A percentile compares a stretch with the other conserved stretches of the same genome.
Evolutionary conservation across 2,329 filamentous ascomycete species (phyloP).

Genomic region (Trematosphaeria pertusa): DNA sequence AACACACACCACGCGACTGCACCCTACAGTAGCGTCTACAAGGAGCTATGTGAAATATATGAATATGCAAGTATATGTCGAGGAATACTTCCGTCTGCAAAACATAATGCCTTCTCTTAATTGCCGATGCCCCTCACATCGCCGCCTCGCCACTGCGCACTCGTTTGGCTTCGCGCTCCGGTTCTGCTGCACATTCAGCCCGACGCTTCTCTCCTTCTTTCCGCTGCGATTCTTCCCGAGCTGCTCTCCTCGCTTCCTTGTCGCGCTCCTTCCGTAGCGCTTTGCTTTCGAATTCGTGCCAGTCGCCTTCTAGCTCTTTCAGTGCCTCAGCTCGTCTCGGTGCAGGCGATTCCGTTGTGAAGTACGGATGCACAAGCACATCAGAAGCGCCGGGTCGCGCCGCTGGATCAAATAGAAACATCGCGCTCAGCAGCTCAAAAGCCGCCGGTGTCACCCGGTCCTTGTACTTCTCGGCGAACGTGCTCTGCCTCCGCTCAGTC

Average conservation of each 20-base stretch:
- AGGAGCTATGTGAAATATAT: no score
- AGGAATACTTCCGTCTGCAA: no score
- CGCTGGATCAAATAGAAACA: constrained; percentile 89
- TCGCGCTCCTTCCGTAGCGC: constrained; percentile 87
- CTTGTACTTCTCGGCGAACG: constrained; percentile 84
- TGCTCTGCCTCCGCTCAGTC: constrained; percentile 71
- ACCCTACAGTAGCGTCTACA: no score
- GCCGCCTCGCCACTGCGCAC: constrained; percentile 34
- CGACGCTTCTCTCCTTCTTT: constrained; percentile 45
- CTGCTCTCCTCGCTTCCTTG: constrained; percentile 58
- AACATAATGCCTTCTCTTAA: no score
- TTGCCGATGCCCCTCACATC: no score
- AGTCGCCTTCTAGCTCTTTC: constrained; percentile 84
- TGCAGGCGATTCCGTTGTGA: constrained; percentile 78
- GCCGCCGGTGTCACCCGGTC: constrained; percentile 79
- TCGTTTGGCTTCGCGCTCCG: constrained; percentile 44
- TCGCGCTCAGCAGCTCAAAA: constrained; percentile 79
- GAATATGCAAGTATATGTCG: no score
- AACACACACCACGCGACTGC: no score
- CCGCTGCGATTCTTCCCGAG: constrained; percentile 36
- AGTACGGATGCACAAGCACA: constrained; percentile 87
- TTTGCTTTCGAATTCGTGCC: constrained; percentile 99
- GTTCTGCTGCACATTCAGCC: constrained; percentile 34
- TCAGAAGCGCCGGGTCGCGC: constrained; percentile 84
- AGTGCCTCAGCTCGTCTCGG: constrained; percentile 84